Conservation (phyloP, 2,329 filamentous ascomycete species). For the Onygenales sp. region DNA sequence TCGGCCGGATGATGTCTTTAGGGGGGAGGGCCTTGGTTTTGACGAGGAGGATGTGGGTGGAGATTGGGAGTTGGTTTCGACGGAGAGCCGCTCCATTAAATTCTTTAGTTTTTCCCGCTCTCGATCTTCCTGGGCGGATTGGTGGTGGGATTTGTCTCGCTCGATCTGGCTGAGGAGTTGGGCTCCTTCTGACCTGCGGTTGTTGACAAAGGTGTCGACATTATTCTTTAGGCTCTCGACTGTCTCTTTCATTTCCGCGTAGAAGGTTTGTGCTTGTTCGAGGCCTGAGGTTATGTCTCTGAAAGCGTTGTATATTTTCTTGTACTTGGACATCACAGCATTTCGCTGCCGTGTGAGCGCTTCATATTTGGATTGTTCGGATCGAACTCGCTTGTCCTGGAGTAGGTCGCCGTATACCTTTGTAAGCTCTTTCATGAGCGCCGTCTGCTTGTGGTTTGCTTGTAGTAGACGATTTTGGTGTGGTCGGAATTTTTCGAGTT, state of each 20-base stretch:
- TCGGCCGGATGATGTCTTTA: slow-evolving; percentile 24
- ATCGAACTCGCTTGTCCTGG: slow-evolving; percentile 85
- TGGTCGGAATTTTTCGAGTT: slow-evolving; percentile 93
- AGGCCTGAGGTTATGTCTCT: slow-evolving; percentile 80
- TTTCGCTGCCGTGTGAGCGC: slow-evolving; percentile 72
- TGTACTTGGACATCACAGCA: slow-evolving; percentile 75
- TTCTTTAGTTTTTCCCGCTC: slow-evolving; percentile 79
- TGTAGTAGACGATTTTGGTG: slow-evolving; percentile 87
- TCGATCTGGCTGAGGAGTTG: slow-evolving; percentile 85
- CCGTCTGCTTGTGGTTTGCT: slow-evolving; percentile 89
- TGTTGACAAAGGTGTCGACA: slow-evolving; percentile 93
- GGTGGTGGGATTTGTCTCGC: slow-evolving; percentile 57
- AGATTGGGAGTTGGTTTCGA: slow-evolving; percentile 50
- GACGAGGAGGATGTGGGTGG: slow-evolving; percentile 36
- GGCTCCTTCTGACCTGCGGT: slow-evolving; percentile 80
- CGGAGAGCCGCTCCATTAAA: slow-evolving; percentile 91
- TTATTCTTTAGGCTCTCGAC: slow-evolving; percentile 90
- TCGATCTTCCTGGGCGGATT: slow-evolving; percentile 57
- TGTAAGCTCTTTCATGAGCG: slow-evolving; percentile 90
- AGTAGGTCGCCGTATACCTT: slow-evolving; percentile 75
- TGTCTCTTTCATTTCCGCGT: slow-evolving; percentile 90
- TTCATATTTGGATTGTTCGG: slow-evolving; percentile 94
- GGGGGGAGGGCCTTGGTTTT: slow-evolving; percentile 21
- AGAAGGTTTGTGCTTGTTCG: slow-evolving; percentile 83
- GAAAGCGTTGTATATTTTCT: slow-evolving; percentile 85